Base-by-base conservation (phyloP, 2,329 filamentous ascomycete genomes). In the Amphichorda felina region DNA sequence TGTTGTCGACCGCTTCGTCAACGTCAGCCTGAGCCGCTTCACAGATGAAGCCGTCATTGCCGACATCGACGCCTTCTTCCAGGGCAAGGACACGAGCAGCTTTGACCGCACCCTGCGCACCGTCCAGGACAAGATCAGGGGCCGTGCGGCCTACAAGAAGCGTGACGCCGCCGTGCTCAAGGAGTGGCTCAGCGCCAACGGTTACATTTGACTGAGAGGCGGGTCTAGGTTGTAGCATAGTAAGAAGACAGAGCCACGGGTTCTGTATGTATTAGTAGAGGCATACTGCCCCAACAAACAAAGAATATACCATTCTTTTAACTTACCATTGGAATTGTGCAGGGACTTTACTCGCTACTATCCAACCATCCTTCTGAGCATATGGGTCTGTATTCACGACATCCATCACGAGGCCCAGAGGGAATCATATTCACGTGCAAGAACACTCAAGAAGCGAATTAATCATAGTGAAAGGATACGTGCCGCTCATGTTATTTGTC, bases 91-190 rank as follows among this genome's bases (percentile, higher is more conserved):
- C 51, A 89, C 82, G 14, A 76, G 76, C 49, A 82, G 79, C 33
- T 96, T 88, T 57, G 83, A 93, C 55, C 79, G 91, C 37, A 88
- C 85, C 4, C 61, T 98, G 35, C 79, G 81, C 44, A 85, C 93
- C 44, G 80, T 89, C 42, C 79, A 79, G 54, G 91, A 96, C 55
- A 87, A 80, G 42, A 84, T 96, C 44, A 74, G 79, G 29, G 85
- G 82, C 9, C 80, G 88, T 49, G 86, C 86, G 4, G 75, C 75
- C 28, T 98, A 95, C 65, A 79, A 78, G 54, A 66, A 77, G 56
- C 72, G 91, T 38, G 91, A 96, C 55, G 68, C 75, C 38, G 68
- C 66, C 35, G 64, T 72, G 30, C 70, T 94, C 37, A 70, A 80
- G 58, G 82, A 87, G 60, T 96, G 89, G 88, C 61, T 96, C 46